A percentile compares a stretch with the other conserved stretches of the same genome.
phyloP scores from a whole-genome alignment of 306 rosid species.

The Benincasa hispida region DNA sequence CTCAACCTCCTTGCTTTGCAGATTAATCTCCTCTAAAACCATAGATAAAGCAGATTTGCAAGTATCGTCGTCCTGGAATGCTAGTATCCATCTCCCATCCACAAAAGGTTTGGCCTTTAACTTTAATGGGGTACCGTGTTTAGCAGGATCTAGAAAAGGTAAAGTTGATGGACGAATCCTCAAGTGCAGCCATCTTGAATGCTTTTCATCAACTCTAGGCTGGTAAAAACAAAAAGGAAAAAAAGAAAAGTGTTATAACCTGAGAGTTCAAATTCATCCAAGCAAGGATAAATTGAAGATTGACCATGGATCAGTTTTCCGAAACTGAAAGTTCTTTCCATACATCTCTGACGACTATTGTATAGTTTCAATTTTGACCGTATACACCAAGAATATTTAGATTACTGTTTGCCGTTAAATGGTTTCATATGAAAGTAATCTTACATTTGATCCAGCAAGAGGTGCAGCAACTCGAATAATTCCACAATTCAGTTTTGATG shows the following conservation, averaged over 20 bases:
- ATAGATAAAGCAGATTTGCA: constrained; percentile 62
- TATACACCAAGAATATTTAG: not conserved
- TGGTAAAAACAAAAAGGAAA: constrained; percentile 21
- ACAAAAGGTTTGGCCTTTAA: constrained; percentile 41
- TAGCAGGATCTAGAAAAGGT: constrained; percentile 46
- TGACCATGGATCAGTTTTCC: not conserved
- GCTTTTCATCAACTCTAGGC: constrained; percentile 72
- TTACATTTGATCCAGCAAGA: constrained; percentile 80
- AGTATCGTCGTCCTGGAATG: constrained; percentile 69
- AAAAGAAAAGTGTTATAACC: not conserved
- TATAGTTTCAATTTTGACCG: not conserved
- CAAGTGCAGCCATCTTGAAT: constrained; percentile 77
- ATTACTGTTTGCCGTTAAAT: not conserved
- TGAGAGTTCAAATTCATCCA: not conserved
- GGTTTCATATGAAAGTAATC: constrained; percentile 8
- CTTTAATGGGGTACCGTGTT: constrained; percentile 24
- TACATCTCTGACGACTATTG: not conserved
- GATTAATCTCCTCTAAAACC: constrained; percentile 48
- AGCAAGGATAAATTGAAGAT: not conserved
- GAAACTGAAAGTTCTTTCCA: not conserved
- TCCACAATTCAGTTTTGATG: constrained; percentile 54
- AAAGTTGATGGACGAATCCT: constrained; percentile 68
- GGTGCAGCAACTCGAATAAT: constrained; percentile 66
- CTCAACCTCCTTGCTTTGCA: constrained; percentile 54
- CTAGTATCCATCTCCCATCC: constrained; percentile 96